phyloP scores from a whole-genome alignment of 2,329 filamentous ascomycete genomes.

The Zasmidium cellare region DNA sequence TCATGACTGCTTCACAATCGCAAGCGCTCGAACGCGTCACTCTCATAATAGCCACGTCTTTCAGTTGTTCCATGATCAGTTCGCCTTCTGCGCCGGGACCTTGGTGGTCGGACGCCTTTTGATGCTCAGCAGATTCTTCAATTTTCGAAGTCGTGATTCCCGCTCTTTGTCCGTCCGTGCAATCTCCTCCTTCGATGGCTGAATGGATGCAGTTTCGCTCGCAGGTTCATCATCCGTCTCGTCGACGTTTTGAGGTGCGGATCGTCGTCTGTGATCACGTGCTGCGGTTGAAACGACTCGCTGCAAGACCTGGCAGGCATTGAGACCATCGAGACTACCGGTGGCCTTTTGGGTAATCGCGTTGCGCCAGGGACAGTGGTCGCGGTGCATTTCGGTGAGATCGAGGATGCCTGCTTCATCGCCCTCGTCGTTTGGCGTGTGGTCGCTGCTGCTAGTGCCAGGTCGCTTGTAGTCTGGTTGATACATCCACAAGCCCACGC shows the following conservation, averaged over 20 bases:
- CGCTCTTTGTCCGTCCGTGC: slow-evolving; percentile 35
- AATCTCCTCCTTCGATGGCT: slow-evolving; percentile 31
- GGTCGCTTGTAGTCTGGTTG: slow-evolving; percentile 54
- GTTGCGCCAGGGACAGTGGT: slow-evolving; percentile 41
- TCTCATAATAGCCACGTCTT: background rate
- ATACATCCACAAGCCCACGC: slow-evolving; percentile 93
- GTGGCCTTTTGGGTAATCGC: slow-evolving; percentile 32
- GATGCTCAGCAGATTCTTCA: slow-evolving; percentile 38
- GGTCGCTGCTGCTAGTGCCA: slow-evolving; percentile 4
- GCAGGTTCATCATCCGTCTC: slow-evolving; percentile 7
- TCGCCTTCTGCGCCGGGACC: slow-evolving; percentile 6
- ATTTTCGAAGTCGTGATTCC: slow-evolving; percentile 32
- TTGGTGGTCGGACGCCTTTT: slow-evolving; percentile 27
- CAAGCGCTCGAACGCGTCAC: background rate
- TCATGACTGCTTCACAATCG: background rate
- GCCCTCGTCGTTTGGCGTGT: slow-evolving; percentile 40
- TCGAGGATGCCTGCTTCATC: slow-evolving; percentile 25
- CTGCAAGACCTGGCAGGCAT: slow-evolving; percentile 34
- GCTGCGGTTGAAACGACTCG: slow-evolving; percentile 32
- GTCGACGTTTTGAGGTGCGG: slow-evolving; percentile 19
- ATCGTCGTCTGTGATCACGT: slow-evolving; percentile 33
- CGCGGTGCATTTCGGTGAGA: slow-evolving; percentile 37
- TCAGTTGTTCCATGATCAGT: background rate
- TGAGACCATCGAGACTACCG: slow-evolving; percentile 33
- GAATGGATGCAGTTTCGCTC: slow-evolving; percentile 1